Evolutionary conservation across 805 yeast species (phyloP).

Genomic region (Starmerella riodocensis): DNA sequence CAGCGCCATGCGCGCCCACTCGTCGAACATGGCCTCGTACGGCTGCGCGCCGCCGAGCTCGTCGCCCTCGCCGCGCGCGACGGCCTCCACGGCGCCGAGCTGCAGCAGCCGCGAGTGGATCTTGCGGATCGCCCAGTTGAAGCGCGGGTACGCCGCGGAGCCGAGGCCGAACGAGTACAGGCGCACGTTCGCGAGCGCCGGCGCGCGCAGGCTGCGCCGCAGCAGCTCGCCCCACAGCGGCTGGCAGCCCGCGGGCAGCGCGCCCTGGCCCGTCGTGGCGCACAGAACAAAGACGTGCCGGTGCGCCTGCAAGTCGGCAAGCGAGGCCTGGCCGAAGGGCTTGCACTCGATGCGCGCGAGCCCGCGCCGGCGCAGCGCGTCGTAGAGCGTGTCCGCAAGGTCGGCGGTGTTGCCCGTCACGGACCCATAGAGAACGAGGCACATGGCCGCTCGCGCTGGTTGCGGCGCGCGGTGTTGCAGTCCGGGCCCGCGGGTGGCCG

Average conservation of each 20-base stretch:
- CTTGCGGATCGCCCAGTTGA: conserved; percentile 76
- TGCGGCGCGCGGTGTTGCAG: too few relatives aligned
- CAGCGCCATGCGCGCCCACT: conserved; percentile 41
- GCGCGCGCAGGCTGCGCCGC: conserved; percentile 47
- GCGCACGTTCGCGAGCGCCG: conserved; percentile 46
- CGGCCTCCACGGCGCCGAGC: conserved; percentile 64
- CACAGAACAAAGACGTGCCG: conserved; percentile 45
- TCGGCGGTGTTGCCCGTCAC: conserved; percentile 91
- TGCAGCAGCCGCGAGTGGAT: conserved; percentile 66
- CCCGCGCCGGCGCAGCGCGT: conserved; percentile 41
- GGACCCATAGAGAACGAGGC: conserved; percentile 61
- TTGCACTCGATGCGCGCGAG: conserved; percentile 29
- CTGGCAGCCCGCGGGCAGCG: conserved; percentile 62
- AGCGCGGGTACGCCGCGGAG: conserved; percentile 80
- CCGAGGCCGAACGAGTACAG: conserved; percentile 82
- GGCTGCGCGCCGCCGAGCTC: conserved; percentile 63
- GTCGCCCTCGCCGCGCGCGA: conserved; percentile 76
- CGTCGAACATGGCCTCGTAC: conserved; percentile 58
- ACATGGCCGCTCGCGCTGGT: conserved; percentile 5
- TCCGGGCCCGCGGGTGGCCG: too few relatives aligned
- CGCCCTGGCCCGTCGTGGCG: conserved; percentile 94
- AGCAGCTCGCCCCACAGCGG: conserved; percentile 65
- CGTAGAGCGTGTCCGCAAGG: conserved; percentile 52
- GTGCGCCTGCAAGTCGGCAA: conserved; percentile 33
- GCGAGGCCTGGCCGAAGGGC: conserved; percentile 32